Conservation (phyloP, 192 early-diverging fungal species). For the Coemansia sp. region DNA sequence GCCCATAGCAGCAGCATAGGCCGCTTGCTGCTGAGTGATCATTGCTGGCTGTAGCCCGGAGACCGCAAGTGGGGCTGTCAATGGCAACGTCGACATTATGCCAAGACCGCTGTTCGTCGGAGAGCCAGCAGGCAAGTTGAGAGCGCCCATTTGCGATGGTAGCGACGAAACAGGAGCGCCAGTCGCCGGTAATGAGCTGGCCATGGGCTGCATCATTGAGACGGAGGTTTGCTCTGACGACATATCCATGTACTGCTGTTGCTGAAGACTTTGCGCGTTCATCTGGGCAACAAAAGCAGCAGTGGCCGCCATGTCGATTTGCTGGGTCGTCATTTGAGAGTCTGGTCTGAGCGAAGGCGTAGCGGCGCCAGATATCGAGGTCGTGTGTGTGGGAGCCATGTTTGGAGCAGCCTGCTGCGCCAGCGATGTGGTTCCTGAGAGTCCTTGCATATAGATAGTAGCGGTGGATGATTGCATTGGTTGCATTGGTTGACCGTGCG, state of each 20-base stretch:
- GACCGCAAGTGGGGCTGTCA: background rate
- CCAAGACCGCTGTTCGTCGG: background rate
- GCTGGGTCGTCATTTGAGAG: background rate
- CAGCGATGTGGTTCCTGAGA: background rate
- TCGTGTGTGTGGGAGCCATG: background rate
- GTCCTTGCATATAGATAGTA: constrained; percentile 7
- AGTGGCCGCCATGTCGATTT: background rate
- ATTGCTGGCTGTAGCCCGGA: background rate
- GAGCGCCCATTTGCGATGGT: background rate
- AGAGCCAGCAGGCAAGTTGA: background rate
- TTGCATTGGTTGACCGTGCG: constrained; percentile 11
- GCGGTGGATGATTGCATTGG: constrained; percentile 3
- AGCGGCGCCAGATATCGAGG: background rate
- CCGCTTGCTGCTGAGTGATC: constrained; percentile 17
- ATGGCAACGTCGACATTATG: background rate
- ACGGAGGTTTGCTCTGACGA: background rate
- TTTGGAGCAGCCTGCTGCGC: constrained; percentile 1
- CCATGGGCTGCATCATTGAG: background rate
- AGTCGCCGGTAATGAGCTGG: background rate
- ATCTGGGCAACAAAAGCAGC: constrained; percentile 2
- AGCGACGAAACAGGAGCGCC: background rate
- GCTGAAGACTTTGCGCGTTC: background rate
- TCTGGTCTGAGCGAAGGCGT: background rate
- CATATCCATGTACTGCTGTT: background rate
- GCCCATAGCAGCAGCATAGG: constrained; percentile 8